A percentile compares a stretch with the other conserved stretches of the same genome.
These are phyloP conservation scores for Penicillium crystallinum DNA, from an alignment of 495 filamentous ascomycete species.

Conservation along the genomic window DNA sequence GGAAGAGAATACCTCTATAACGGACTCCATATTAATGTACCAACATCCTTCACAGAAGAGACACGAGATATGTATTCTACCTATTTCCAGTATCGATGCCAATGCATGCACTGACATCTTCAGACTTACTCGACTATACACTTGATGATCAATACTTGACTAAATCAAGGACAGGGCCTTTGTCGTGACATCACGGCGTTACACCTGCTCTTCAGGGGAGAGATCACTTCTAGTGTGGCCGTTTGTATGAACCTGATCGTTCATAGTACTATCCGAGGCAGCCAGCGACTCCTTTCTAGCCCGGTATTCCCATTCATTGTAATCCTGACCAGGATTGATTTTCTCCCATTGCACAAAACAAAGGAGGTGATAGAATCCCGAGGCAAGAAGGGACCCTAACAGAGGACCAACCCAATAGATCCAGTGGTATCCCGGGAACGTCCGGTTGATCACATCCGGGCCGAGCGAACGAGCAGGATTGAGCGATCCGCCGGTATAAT, in stretches of 20 bases:
- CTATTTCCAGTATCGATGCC: no score
- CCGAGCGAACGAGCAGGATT: slow-evolving; percentile 72
- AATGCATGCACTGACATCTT: no score
- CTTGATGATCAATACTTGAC: no score
- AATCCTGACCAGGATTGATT: slow-evolving; percentile 73
- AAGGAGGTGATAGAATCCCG: slow-evolving; percentile 61
- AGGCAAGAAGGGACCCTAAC: slow-evolving; percentile 61
- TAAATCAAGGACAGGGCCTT: no score
- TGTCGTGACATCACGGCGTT: no score
- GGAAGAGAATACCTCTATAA: no score
- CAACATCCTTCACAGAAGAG: no score
- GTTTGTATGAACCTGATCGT: background rate
- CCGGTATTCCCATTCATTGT: slow-evolving; percentile 34
- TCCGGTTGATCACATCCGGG: slow-evolving; percentile 57
- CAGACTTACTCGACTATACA: no score
- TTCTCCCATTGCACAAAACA: slow-evolving; percentile 68
- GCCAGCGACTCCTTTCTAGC: slow-evolving; percentile 6
- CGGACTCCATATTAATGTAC: no score
- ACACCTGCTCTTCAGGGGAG: slow-evolving; percentile 12
- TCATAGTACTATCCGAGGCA: slow-evolving; percentile 13
- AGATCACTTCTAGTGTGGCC: background rate
- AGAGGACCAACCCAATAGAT: slow-evolving; percentile 64
- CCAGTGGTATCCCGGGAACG: slow-evolving; percentile 55
- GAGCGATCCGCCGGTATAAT: slow-evolving; percentile 66
- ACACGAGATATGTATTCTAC: no score